These are phyloP conservation scores for Stagonosporopsis chrysanthemi DNA, from an alignment of 2,329 filamentous ascomycete genomes.

Conservation along the genomic window DNA sequence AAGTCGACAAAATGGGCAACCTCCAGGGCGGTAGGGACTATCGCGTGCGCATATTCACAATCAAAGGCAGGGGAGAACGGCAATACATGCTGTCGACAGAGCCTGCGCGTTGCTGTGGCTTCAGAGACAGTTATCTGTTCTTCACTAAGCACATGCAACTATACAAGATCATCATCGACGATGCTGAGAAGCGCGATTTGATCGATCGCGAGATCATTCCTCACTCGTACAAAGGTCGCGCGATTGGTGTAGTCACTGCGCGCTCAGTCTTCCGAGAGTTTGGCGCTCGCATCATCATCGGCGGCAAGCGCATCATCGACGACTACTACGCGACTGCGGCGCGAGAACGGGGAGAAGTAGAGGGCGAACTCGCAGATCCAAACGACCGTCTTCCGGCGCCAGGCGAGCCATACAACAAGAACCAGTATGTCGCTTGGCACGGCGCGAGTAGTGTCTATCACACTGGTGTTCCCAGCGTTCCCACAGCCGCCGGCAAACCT, in stretches of 20 bases:
- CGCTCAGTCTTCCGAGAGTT: slow-evolving; percentile 98
- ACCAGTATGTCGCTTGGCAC: slow-evolving; percentile 98
- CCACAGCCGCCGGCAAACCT: slow-evolving; percentile 74
- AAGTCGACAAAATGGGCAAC: slow-evolving; percentile 89
- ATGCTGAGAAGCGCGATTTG: slow-evolving; percentile 95
- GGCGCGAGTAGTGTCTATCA: slow-evolving; percentile 97
- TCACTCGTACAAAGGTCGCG: slow-evolving; percentile 97
- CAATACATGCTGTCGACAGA: slow-evolving; percentile 99
- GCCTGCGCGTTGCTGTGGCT: slow-evolving; percentile 93
- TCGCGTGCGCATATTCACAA: slow-evolving; percentile 92
- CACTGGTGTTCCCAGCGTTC: slow-evolving; percentile 78
- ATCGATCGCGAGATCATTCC: slow-evolving; percentile 96
- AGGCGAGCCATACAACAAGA: slow-evolving; percentile 96
- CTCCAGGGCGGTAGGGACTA: slow-evolving; percentile 88
- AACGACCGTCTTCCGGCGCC: slow-evolving; percentile 77
- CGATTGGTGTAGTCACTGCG: slow-evolving; percentile 95
- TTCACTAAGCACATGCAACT: slow-evolving; percentile 97
- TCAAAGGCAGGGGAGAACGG: slow-evolving; percentile 80
- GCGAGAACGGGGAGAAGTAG: slow-evolving; percentile 77
- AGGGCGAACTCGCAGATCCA: slow-evolving; percentile 91
- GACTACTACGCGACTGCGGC: slow-evolving; percentile 86
- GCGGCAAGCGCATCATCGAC: slow-evolving; percentile 83
- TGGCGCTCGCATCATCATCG: slow-evolving; percentile 91
- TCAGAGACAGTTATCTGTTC: slow-evolving; percentile 97
- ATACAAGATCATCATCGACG: slow-evolving; percentile 97